These are phyloP conservation scores for Quercus robur DNA, from an alignment of 306 rosid genomes.

Conservation along the genomic window DNA sequence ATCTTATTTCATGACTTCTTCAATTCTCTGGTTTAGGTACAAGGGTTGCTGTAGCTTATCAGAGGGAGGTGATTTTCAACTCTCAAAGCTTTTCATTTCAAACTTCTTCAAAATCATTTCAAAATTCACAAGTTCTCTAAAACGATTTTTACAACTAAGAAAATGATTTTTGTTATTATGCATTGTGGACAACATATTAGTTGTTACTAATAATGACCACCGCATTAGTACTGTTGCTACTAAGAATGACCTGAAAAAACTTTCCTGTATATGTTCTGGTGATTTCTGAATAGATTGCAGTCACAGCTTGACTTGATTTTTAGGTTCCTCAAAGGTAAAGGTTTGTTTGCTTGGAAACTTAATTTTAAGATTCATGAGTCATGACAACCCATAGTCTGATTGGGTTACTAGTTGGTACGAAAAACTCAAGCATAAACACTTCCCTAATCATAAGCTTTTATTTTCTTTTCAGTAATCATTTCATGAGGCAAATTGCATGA, in stretches of 20 bases:
- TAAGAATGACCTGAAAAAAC: neutral
- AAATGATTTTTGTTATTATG: neutral
- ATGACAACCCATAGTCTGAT: neutral
- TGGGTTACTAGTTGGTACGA: neutral
- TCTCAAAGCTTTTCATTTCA: neutral
- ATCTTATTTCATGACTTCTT: too few species aligned
- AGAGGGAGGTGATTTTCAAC: slow-evolving; percentile 59
- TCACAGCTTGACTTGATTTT: neutral
- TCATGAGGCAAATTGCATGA: neutral
- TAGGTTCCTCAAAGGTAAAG: neutral
- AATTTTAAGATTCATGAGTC: neutral
- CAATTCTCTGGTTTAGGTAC: slow-evolving; percentile 43
- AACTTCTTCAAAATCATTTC: neutral
- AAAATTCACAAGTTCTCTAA: neutral
- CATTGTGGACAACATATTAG: neutral
- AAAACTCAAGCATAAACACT: neutral
- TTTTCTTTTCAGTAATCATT: neutral
- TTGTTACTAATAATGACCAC: neutral
- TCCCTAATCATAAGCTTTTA: neutral
- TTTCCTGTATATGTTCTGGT: neutral
- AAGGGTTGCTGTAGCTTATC: slow-evolving; percentile 58
- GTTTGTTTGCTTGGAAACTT: neutral
- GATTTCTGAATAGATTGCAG: neutral
- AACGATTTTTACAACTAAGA: neutral
- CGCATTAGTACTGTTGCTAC: neutral